phyloP scores from a whole-genome alignment of 2,329 filamentous ascomycete species.

The Emergomyces africanus region DNA sequence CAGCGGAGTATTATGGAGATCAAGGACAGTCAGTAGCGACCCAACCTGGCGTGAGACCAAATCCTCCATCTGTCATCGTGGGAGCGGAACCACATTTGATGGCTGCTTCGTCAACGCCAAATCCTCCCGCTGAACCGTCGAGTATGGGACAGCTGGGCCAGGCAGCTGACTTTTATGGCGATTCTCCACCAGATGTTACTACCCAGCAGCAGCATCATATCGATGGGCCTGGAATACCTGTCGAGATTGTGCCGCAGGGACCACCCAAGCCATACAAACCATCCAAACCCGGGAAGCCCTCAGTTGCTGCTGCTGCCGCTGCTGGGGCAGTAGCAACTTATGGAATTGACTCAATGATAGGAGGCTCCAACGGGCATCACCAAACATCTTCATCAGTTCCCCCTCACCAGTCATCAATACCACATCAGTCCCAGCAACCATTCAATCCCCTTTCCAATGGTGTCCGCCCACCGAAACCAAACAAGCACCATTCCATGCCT shows the following conservation, averaged over 20 bases:
- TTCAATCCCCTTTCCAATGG: neutral
- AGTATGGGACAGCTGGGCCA: constrained; percentile 31
- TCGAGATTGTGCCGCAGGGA: neutral
- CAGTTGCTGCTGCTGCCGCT: constrained; percentile 18
- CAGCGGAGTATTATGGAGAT: constrained; percentile 51
- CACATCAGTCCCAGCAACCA: neutral
- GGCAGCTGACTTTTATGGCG: constrained; percentile 45
- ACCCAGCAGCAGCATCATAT: neutral
- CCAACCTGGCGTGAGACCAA: constrained; percentile 48
- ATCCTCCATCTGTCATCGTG: constrained; percentile 40
- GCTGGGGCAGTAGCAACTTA: constrained; percentile 26
- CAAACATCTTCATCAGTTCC: constrained; percentile 11
- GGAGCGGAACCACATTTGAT: constrained; percentile 45
- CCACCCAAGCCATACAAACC: constrained; percentile 17
- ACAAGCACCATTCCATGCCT: constrained; percentile 33
- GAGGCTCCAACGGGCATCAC: neutral
- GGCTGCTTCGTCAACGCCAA: constrained; percentile 37
- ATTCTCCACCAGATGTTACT: neutral
- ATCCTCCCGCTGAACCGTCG: constrained; percentile 48
- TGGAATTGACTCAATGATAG: constrained; percentile 23
- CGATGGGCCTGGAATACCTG: neutral
- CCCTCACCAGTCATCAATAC: constrained; percentile 9
- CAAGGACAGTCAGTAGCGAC: constrained; percentile 46
- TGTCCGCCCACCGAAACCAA: constrained; percentile 26
- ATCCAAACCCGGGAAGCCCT: constrained; percentile 14